Conservation (phyloP, 768 basidiomycete species). For the Pleurotus giganteus region DNA sequence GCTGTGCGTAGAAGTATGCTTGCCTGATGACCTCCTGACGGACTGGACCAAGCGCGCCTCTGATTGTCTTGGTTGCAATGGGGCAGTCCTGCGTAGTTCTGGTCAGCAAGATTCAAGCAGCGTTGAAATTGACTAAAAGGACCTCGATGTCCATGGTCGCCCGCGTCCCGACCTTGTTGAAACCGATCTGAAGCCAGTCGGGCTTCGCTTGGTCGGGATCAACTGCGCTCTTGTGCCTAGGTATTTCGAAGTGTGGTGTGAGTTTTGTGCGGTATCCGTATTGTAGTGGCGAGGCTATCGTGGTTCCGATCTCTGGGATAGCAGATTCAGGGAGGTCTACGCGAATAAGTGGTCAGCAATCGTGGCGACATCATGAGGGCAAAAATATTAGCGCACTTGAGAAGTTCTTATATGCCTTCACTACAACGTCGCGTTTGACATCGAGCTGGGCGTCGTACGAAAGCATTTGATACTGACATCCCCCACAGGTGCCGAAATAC, state of each 20-base stretch:
- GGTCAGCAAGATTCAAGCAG: not conserved
- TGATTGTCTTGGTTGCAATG: slow-evolving; percentile 81
- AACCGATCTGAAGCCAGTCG: slow-evolving; percentile 83
- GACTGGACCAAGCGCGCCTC: slow-evolving; percentile 58
- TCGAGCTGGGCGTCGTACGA: slow-evolving; percentile 84
- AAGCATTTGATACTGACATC: slow-evolving; percentile 96
- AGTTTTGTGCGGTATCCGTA: slow-evolving; percentile 96
- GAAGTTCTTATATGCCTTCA: slow-evolving; percentile 80
- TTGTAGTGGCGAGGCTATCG: slow-evolving; percentile 84
- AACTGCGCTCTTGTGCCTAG: slow-evolving; percentile 37
- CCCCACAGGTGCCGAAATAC: slow-evolving; percentile 88
- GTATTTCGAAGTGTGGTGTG: slow-evolving; percentile 92
- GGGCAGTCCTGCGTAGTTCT: slow-evolving; percentile 70
- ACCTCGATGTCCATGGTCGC: slow-evolving; percentile 92
- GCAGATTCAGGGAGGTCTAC: slow-evolving; percentile 53
- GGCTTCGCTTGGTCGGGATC: slow-evolving; percentile 34
- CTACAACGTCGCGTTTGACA: slow-evolving; percentile 82
- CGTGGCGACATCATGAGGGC: slow-evolving; percentile 8
- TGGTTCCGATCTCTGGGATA: slow-evolving; percentile 67
- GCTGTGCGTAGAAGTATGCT: slow-evolving; percentile 14
- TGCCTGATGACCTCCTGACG: slow-evolving; percentile 70
- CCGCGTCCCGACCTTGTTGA: slow-evolving; percentile 75
- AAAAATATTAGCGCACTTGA: slow-evolving; percentile 41
- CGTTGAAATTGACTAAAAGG: slow-evolving; percentile 3
- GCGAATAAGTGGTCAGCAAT: slow-evolving; percentile 6